These are phyloP conservation scores for Arabidopsis arenosa DNA, from an alignment of 345 rosid genomes.

Conservation along the genomic window DNA sequence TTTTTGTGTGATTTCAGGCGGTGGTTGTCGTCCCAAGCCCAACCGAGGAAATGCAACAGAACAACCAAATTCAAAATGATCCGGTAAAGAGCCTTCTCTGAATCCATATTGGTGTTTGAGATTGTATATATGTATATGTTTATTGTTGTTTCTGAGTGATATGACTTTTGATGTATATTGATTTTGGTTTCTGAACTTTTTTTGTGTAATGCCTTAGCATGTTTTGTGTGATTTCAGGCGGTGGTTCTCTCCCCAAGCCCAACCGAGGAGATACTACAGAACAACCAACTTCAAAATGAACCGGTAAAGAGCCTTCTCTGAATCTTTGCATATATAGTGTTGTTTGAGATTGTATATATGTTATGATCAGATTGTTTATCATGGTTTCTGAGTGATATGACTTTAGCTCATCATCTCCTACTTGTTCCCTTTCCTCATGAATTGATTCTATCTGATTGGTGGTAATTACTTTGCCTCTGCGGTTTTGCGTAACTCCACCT, in stretches of 20 bases:
- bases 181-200: not conserved
- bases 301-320: not conserved
- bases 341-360: not conserved
- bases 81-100: not conserved
- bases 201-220: not conserved
- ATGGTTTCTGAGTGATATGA: conserved; percentile 5
- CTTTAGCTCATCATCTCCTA: not conserved
- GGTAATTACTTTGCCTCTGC: not conserved
- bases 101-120: not conserved
- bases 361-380: not conserved
- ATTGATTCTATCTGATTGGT: not conserved
- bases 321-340: not conserved
- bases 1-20: not conserved
- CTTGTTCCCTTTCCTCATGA: not conserved
- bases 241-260: not conserved
- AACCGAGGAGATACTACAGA: not conserved
- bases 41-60: not conserved
- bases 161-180: not conserved
- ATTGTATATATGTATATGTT: not conserved
- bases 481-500: not conserved
- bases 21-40: not conserved
- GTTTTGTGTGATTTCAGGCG: not conserved
- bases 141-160: not conserved
- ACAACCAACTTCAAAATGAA: not conserved
- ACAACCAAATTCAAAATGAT: not conserved